Percentiles rank a stretch among this genome's conserved stretches.
Evolutionary conservation across 2,329 filamentous ascomycete species (phyloP).

Genomic region (Trichophyton schoenleinii): DNA sequence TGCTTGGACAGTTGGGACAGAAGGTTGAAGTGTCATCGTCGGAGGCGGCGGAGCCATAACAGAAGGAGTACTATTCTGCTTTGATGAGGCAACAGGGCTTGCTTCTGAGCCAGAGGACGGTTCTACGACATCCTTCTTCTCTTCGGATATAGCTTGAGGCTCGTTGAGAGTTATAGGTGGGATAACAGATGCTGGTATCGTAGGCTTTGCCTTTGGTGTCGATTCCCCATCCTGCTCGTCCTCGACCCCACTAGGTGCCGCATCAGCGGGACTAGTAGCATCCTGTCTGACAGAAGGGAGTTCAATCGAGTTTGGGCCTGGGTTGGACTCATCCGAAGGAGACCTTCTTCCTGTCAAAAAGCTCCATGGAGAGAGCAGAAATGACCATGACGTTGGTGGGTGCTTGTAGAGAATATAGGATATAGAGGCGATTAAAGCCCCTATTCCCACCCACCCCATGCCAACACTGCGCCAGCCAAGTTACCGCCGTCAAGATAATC

Average conservation of each 20-base stretch:
- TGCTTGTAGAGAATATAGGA: slow-evolving; percentile 31
- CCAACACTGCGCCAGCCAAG: background rate
- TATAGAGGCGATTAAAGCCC: slow-evolving; percentile 27
- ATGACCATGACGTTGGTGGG: slow-evolving; percentile 25
- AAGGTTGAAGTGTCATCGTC: background rate
- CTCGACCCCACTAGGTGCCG: slow-evolving; percentile 5
- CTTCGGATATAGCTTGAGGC: background rate
- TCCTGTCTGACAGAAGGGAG: too few species aligned
- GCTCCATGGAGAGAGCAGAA: slow-evolving; percentile 6
- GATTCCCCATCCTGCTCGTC: slow-evolving; percentile 19
- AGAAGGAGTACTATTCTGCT: slow-evolving; percentile 1
- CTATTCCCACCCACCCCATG: slow-evolving; percentile 34
- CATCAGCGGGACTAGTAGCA: background rate
- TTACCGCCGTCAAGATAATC: background rate
- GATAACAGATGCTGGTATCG: slow-evolving; percentile 18
- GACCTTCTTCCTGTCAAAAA: background rate
- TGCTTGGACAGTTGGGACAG: background rate
- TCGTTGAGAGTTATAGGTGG: slow-evolving; percentile 24
- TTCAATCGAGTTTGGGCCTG: background rate
- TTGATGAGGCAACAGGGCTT: background rate
- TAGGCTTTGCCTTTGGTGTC: slow-evolving; percentile 27
- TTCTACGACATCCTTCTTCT: background rate
- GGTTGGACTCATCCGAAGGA: background rate
- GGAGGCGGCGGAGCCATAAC: background rate
- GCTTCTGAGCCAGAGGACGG: slow-evolving; percentile 12